These are phyloP conservation scores for Monilinia fructicola DNA, from an alignment of 2,329 filamentous ascomycete genomes.

Conservation along the genomic window DNA sequence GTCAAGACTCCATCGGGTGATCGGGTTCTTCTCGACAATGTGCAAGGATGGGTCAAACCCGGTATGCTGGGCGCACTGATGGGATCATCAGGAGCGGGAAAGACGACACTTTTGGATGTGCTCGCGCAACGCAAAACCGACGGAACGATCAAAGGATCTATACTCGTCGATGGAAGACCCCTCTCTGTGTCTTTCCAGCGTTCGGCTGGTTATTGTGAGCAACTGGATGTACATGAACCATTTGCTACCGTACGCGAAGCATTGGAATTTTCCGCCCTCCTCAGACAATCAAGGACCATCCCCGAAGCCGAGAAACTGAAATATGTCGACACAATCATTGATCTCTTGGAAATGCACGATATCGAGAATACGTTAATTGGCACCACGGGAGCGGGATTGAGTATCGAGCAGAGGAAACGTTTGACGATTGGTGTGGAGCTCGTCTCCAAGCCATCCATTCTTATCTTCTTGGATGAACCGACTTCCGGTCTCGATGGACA, in stretches of 20 bases:
- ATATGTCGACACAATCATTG: conserved; percentile 76
- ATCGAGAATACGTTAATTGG: conserved; percentile 67
- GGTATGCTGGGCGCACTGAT: conserved; percentile 62
- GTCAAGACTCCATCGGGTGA: conserved; percentile 61
- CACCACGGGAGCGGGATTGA: conserved; percentile 59
- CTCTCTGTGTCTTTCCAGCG: conserved; percentile 82
- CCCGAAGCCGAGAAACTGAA: conserved; percentile 73
- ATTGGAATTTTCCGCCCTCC: conserved; percentile 76
- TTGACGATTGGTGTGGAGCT: conserved; percentile 62
- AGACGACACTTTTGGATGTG: conserved; percentile 85
- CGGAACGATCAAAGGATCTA: conserved; percentile 83
- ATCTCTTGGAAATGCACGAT: conserved; percentile 64
- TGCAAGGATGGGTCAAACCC: conserved; percentile 62
- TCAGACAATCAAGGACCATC: conserved; percentile 75
- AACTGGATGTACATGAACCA: conserved; percentile 79
- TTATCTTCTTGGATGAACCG: conserved; percentile 63
- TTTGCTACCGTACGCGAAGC: conserved; percentile 87
- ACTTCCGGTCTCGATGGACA: conserved; percentile 63
- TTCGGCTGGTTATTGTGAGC: conserved; percentile 73
- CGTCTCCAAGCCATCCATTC: conserved; percentile 55
- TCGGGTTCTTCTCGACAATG: conserved; percentile 66
- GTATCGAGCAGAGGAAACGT: conserved; percentile 61
- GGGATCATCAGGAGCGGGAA: conserved; percentile 70
- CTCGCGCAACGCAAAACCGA: conserved; percentile 83
- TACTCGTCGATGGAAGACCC: conserved; percentile 63